These are phyloP conservation scores for Trametes punicea DNA, from an alignment of 768 basidiomycete species.

Conservation along the genomic window DNA sequence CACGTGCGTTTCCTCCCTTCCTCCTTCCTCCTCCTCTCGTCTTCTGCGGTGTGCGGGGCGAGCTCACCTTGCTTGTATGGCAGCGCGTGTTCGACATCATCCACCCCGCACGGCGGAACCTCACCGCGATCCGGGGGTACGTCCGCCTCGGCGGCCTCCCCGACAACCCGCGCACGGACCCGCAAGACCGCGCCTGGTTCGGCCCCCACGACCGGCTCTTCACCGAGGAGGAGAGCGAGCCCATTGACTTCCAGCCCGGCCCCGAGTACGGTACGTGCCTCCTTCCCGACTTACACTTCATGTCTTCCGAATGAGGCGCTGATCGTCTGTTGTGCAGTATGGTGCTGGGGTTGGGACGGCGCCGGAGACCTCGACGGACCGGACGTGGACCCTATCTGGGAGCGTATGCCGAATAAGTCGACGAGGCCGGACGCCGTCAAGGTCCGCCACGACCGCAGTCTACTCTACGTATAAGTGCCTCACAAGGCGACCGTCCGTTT, in stretches of 20 bases:
- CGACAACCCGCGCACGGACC: conserved; percentile 94
- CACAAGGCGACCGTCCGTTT: neutral
- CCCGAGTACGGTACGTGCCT: conserved; percentile 76
- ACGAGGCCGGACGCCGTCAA: conserved; percentile 53
- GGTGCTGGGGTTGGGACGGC: conserved; percentile 99
- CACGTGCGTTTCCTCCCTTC: conserved; percentile 45
- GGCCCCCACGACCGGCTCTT: conserved; percentile 96
- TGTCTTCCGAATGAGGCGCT: neutral
- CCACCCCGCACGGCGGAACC: conserved; percentile 84
- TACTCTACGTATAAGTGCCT: conserved; percentile 13
- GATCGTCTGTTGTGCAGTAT: conserved; percentile 51
- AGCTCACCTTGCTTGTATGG: neutral
- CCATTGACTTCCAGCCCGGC: conserved; percentile 72
- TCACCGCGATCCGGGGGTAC: conserved; percentile 95
- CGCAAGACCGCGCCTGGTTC: conserved; percentile 97
- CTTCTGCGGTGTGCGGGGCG: neutral
- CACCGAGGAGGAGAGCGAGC: conserved; percentile 79
- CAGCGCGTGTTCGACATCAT: conserved; percentile 94
- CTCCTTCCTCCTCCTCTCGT: neutral
- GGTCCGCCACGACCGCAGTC: conserved; percentile 58
- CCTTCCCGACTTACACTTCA: neutral
- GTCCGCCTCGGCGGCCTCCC: conserved; percentile 93
- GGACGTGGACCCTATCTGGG: conserved; percentile 98
- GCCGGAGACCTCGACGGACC: conserved; percentile 97
- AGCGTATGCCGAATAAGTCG: conserved; percentile 68